Evolutionary conservation across 139 green algal species (phyloP).

Genomic region (Ettlia oleoabundans): DNA sequence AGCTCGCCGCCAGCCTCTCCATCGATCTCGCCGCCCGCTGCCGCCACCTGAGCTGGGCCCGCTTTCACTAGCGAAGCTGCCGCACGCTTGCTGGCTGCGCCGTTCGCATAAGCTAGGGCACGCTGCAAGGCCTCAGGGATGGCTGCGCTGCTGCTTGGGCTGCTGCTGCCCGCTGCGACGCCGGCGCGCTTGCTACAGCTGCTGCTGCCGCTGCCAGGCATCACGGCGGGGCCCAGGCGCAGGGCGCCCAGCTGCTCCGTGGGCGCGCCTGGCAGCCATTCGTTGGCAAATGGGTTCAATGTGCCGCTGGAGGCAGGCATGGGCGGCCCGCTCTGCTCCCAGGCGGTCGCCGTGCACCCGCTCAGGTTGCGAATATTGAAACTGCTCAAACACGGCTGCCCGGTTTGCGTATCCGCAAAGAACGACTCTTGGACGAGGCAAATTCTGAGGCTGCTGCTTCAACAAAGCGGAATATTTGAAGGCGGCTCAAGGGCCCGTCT

Average conservation of each 20-base stretch:
- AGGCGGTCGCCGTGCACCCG: no score
- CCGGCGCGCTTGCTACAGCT: no score
- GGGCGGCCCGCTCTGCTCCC: no score
- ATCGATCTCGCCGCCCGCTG: neutral
- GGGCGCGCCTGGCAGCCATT: constrained; percentile 7
- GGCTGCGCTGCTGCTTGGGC: neutral
- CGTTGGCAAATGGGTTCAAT: constrained; percentile 11
- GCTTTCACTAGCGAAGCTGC: neutral
- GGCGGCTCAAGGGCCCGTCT: no score
- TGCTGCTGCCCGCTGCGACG: no score
- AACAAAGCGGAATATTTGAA: no score
- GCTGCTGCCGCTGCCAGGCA: constrained; percentile 2
- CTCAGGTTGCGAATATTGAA: no score
- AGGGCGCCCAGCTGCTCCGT: constrained; percentile 4
- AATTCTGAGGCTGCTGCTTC: no score
- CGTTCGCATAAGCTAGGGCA: neutral
- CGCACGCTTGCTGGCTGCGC: neutral
- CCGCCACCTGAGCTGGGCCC: neutral
- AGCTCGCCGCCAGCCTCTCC: constrained; percentile 23
- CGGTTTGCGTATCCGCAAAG: no score
- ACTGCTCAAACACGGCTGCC: no score
- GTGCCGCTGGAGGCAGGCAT: neutral
- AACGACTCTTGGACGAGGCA: no score
- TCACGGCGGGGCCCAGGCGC: neutral
- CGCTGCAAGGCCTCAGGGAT: neutral